phyloP scores from a whole-genome alignment of 202 grass and related monocot genomes.

The Panicum hallii region DNA sequence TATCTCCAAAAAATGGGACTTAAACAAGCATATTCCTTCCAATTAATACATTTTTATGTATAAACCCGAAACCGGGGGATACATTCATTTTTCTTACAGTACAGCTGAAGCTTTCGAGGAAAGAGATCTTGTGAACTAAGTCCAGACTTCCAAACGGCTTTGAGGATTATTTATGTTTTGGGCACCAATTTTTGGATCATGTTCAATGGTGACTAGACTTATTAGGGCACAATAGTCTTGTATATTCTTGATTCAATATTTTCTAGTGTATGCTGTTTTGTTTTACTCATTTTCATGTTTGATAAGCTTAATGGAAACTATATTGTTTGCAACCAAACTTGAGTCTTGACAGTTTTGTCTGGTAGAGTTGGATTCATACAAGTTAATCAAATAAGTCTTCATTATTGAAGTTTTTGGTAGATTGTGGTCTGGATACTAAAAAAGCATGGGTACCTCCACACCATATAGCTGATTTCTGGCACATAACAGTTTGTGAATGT shows the following conservation, averaged over 20 bases:
- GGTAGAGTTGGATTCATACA: slow-evolving; percentile 1
- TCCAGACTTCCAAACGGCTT: not conserved
- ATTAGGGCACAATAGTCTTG: not conserved
- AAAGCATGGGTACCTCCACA: not conserved
- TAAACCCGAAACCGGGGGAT: not conserved
- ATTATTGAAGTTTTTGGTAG: not conserved
- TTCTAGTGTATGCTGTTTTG: not conserved
- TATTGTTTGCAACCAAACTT: not conserved
- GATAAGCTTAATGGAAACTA: not conserved
- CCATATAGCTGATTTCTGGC: not conserved
- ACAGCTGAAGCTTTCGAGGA: not conserved
- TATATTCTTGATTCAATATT: not conserved
- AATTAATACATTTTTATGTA: not conserved
- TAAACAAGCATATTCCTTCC: not conserved
- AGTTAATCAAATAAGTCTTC: not conserved
- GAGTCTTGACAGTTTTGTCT: not conserved
- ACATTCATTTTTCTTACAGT: not conserved
- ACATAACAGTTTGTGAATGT: not conserved
- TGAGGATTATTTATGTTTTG: not conserved
- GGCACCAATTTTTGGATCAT: not conserved
- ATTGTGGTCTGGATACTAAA: not conserved
- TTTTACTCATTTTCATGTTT: not conserved
- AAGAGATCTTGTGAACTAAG: not conserved
- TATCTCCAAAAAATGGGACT: not conserved
- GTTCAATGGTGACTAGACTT: not conserved